Evolutionary conservation across 257 asterid species (phyloP).

Genomic region (Scutellaria barbata): DNA sequence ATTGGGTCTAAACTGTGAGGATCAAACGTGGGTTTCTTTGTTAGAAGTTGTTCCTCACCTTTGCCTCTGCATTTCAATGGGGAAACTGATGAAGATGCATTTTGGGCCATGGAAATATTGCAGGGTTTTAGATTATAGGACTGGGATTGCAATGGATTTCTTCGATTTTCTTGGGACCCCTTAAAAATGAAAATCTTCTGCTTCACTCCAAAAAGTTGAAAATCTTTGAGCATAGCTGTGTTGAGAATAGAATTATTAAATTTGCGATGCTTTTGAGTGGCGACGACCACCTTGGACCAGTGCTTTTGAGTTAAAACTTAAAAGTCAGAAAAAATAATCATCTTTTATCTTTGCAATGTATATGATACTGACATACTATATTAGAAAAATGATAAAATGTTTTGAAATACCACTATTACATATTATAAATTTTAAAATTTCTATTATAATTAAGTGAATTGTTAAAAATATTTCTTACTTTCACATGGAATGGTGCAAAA

Average conservation of each 20-base stretch:
- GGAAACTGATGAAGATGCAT: constrained; percentile 38
- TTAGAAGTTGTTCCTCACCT: constrained; percentile 29
- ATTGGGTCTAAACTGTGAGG: constrained; percentile 61
- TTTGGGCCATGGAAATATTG: constrained; percentile 43
- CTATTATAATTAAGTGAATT: no score
- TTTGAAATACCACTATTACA: no score
- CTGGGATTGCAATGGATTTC: constrained; percentile 23
- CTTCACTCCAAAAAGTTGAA: constrained; percentile 23
- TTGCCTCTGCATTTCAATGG: constrained; percentile 46
- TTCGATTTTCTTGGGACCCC: constrained; percentile 12
- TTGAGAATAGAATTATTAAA: constrained; percentile 6
- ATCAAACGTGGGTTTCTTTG: constrained; percentile 53
- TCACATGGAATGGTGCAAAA: no score
- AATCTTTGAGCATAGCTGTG: constrained; percentile 26
- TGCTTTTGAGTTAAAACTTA: constrained; percentile 17
- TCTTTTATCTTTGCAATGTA: no score
- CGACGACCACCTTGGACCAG: constrained; percentile 38
- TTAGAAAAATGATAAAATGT: no score
- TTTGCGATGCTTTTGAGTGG: constrained; percentile 23
- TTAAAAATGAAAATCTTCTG: constrained; percentile 20
- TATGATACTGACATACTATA: no score
- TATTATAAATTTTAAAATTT: no score
- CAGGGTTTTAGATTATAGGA: constrained; percentile 36
- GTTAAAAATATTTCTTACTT: no score
- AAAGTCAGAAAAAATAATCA: constrained; percentile 18